Base-by-base conservation (phyloP, 2,329 filamentous ascomycete genomes). In the Alternaria angustiovoidea region DNA sequence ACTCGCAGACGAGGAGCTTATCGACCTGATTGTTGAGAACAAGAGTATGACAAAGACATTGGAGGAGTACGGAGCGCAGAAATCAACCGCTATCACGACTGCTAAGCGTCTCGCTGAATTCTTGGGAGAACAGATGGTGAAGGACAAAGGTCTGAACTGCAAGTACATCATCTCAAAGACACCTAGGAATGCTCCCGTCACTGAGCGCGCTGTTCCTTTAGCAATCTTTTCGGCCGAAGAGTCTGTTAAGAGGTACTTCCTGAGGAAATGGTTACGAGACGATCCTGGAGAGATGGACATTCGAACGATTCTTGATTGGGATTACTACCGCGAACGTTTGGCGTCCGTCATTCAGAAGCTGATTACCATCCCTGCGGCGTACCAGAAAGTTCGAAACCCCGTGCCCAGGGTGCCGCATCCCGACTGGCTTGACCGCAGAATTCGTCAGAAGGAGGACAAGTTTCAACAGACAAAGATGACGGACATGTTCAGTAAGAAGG, bases 1-100 rank as follows among this genome's bases (percentile, higher is more conserved):
- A 1, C 83, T 99, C 14, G 94, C 94, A 0, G 94, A 99, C 69
- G 94, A 98, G 76, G 95, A 99, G 75, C 86, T 99, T 41, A 98
- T 99, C 79, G 94, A 99, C 72, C 89, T 99, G n/a, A 99, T 99
- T 88, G 97, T 93, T 51, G 95, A 99, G 79, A 99, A 99, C 81
- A 90, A 96, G 82, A 98, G 88, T 82, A 99, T 99, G 95, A 87
- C 89, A 18, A 99, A 99, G 81, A 96, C 95, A 0, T 83, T 99
- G 1, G 94, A 97, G 68, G 96, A 99, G 79, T 99, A 99, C 67
- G 95, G 94, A 18, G 83, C 82, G 7, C 96, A 99, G 72, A 99
- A 99, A 77, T 98, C 94, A 0, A 99, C 95, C 1, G 97, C 95
- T n/a, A 99, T 99, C 77, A 99, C 95, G 2, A 99, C 95, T 0